Evolutionary conservation across 495 filamentous ascomycete genomes (phyloP).

Genomic region (Tuber calosporum): DNA sequence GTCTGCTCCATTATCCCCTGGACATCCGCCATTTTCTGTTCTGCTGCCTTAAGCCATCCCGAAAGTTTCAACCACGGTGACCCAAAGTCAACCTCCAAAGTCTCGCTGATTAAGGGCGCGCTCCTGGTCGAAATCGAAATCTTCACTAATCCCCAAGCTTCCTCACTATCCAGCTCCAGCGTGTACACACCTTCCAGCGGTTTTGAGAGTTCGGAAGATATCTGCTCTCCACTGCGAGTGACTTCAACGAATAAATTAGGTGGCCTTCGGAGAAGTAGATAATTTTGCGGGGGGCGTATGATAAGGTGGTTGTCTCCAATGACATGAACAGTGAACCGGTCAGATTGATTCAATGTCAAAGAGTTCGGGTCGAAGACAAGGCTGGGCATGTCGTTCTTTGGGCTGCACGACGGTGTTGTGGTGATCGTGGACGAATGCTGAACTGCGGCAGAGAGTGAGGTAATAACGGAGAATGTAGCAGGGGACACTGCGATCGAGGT

Average conservation of each 20-base stretch:
- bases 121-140: slow-evolving; percentile 52
- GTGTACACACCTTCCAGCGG: slow-evolving; percentile 56
- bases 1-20: slow-evolving; percentile 49
- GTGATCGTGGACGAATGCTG: slow-evolving; percentile 25
- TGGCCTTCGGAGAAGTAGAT: slow-evolving; percentile 48
- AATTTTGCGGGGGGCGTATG: slow-evolving; percentile 52
- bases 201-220: slow-evolving; percentile 50
- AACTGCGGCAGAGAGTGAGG: slow-evolving; percentile 28
- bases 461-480: slow-evolving; percentile 25
- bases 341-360: slow-evolving; percentile 43
- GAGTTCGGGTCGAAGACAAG: slow-evolving; percentile 29
- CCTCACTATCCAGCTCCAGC: slow-evolving; percentile 47
- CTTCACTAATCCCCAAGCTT: slow-evolving; percentile 55
- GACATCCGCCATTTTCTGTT: slow-evolving; percentile 49
- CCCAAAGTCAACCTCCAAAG: slow-evolving; percentile 54
- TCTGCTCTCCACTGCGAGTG: slow-evolving; percentile 44
- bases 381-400: slow-evolving; percentile 28
- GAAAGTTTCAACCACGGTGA: slow-evolving; percentile 55
- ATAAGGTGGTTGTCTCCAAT: slow-evolving; percentile 57
- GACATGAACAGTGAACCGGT: slow-evolving; percentile 55
- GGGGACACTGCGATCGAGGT: slow-evolving; percentile 18
- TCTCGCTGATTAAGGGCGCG: slow-evolving; percentile 51
- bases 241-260: slow-evolving; percentile 52
- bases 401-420: slow-evolving; percentile 14
- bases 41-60: slow-evolving; percentile 52